Evolutionary conservation across 768 basidiomycete species (phyloP).

Genomic region (Gautieria morchelliformis): DNA sequence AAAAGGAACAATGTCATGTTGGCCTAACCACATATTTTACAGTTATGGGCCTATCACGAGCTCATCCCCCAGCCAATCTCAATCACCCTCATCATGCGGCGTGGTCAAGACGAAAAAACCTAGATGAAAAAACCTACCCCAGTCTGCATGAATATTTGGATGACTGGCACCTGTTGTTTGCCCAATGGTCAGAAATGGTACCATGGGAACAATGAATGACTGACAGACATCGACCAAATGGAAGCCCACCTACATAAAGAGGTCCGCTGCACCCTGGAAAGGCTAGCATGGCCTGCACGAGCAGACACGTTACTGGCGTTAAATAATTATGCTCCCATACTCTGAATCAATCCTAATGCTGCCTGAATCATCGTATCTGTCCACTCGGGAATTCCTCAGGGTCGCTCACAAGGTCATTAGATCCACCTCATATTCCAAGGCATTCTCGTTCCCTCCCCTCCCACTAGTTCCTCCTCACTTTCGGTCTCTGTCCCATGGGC

Average conservation of each 20-base stretch:
- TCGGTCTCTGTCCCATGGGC: neutral
- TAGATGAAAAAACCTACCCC: neutral
- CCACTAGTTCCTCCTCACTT: no score
- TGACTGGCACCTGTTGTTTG: neutral
- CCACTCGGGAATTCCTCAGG: slow-evolving; percentile 4
- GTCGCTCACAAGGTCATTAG: slow-evolving; percentile 9
- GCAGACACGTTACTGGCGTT: neutral
- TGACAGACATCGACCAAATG: neutral
- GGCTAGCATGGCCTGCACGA: neutral
- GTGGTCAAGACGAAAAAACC: no score
- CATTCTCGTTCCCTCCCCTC: no score
- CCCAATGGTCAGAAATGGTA: neutral
- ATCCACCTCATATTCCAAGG: no score
- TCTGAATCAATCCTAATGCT: slow-evolving; percentile 13
- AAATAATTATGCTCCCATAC: slow-evolving; percentile 9
- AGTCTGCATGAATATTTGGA: slow-evolving; percentile 1
- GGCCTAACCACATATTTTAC: no score
- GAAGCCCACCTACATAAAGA: neutral
- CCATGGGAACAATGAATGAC: neutral
- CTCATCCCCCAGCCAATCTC: no score
- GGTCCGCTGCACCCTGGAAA: neutral
- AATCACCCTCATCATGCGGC: no score
- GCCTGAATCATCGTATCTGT: neutral
- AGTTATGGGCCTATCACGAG: no score
- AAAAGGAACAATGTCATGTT: no score